Conservation (phyloP, 2,329 filamentous ascomycete species). For the Triangularia setosa region DNA sequence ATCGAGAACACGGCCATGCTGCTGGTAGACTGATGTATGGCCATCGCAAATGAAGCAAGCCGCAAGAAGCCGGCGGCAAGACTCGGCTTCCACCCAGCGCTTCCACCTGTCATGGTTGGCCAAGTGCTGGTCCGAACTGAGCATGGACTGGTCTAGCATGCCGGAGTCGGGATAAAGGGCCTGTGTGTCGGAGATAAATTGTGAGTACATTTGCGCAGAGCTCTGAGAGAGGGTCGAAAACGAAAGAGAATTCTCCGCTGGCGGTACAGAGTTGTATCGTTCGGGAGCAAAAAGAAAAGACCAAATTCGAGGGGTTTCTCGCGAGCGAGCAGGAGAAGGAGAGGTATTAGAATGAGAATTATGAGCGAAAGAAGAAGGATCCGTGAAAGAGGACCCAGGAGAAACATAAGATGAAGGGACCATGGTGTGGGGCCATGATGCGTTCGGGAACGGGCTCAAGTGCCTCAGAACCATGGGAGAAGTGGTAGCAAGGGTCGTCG, state of each 20-base stretch:
- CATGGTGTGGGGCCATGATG: slow-evolving; percentile 20
- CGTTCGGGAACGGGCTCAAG: slow-evolving; percentile 16
- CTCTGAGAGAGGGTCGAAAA: slow-evolving; percentile 16
- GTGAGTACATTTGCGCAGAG: slow-evolving; percentile 30
- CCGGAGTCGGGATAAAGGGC: slow-evolving; percentile 27
- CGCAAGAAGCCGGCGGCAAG: slow-evolving; percentile 50
- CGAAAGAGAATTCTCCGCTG: slow-evolving; percentile 15
- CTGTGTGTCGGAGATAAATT: slow-evolving; percentile 28
- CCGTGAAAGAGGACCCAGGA: slow-evolving; percentile 16
- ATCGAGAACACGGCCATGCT: slow-evolving; percentile 41
- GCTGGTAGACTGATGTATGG: slow-evolving; percentile 52
- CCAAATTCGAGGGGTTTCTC: slow-evolving; percentile 16
- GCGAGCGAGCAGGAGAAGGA: slow-evolving; percentile 11
- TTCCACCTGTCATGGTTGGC: slow-evolving; percentile 39
- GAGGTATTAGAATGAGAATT: slow-evolving; percentile 17
- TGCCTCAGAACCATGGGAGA: slow-evolving; percentile 21
- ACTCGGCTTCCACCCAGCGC: slow-evolving; percentile 50
- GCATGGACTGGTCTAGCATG: slow-evolving; percentile 24
- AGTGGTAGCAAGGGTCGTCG: slow-evolving; percentile 16
- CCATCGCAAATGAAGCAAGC: slow-evolving; percentile 55
- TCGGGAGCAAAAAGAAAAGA: slow-evolving; percentile 24
- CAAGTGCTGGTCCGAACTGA: slow-evolving; percentile 15
- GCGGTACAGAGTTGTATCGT: slow-evolving; percentile 13
- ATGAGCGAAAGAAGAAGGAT: slow-evolving; percentile 14
- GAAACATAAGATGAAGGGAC: slow-evolving; percentile 21